Evolutionary conservation across 306 rosid genomes (phyloP), one percentile per base, ranked within the genome.

Genomic region (Sesbania bispinosa): DNA sequence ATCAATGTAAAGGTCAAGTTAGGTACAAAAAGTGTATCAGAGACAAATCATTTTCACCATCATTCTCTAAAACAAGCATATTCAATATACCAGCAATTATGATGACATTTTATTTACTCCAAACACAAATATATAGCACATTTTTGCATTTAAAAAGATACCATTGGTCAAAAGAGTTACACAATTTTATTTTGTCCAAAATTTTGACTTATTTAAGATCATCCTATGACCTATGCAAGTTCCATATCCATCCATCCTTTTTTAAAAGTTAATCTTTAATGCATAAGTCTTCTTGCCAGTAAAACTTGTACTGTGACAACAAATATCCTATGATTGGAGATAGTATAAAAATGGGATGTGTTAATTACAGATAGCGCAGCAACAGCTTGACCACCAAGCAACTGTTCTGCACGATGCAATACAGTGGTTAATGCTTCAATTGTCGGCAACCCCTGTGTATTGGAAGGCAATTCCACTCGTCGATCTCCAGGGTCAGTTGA

Each of bases 321-420:
- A 41, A 66, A 71, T 13, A 55, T 24, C 62, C 15, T 18, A 10
- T 26, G 36, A 39, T 46, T 45, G 69, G 45, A 72, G 36, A 71
- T 15, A 43, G 64, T 26, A 59, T 4, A 76, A 23, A 78, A 74
- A 60, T 16, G 54, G 74, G 51, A 66, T 48, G 53, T 68, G 54
- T 82, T 76, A 35, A 78, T 88, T 86, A 95, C 99, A 64, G 97
- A 95, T 79, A 95, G 82, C 32, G 96, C 90, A 79, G 96, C 71
- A 74, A 82, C 89, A 66, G 97, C 88, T 33, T 82, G 92, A 69
- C 78, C 80, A 70, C 93, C 57, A 24, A 95, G 90, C 73, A 95
- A 86, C 50, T 58, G 81, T 76, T 89, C 96, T 47, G 89, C 89
- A 30, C 72, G 87, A 79, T 77, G 96, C 83, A 95, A 75, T 73